These are phyloP conservation scores for Cyberlindnera xylosilytica DNA, from an alignment of 805 yeast genomes.

Conservation along the genomic window DNA sequence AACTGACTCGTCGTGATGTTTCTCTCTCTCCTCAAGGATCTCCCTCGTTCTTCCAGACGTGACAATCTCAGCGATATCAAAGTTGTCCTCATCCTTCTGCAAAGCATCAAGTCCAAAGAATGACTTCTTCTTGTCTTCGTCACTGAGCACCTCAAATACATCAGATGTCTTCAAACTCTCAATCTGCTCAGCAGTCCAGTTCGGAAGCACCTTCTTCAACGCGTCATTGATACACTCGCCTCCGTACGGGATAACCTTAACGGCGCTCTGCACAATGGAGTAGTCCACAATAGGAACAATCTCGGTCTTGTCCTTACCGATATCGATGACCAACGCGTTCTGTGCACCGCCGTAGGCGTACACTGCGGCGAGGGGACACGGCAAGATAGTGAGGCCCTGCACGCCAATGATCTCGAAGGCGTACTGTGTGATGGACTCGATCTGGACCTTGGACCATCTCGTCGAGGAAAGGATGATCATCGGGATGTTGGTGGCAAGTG, in stretches of 20 bases:
- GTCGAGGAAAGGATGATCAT: conserved; percentile 63
- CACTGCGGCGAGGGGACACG: conserved; percentile 63
- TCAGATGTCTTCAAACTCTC: conserved; percentile 71
- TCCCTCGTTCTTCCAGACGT: conserved; percentile 74
- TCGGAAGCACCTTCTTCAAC: conserved; percentile 54
- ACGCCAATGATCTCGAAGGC: conserved; percentile 71
- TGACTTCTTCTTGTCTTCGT: conserved; percentile 58
- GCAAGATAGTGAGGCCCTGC: conserved; percentile 68
- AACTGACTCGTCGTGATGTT: conserved; percentile 33
- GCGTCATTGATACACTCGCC: conserved; percentile 59
- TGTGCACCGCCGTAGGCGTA: conserved; percentile 69
- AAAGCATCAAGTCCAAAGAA: conserved; percentile 58
- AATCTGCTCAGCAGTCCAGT: conserved; percentile 53
- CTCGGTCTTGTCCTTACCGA: conserved; percentile 75
- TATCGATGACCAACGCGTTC: conserved; percentile 72
- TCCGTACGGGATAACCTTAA: conserved; percentile 50
- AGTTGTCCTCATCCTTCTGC: conserved; percentile 57
- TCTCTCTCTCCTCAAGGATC: conserved; percentile 62
- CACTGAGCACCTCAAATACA: conserved; percentile 76
- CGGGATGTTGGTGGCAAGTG: conserved; percentile 52
- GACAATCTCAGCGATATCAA: conserved; percentile 88
- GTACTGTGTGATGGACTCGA: conserved; percentile 71
- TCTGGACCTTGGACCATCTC: conserved; percentile 63
- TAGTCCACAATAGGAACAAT: conserved; percentile 78
- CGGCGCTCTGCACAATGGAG: conserved; percentile 55